Evolutionary conservation across 1,139 yeast species (phyloP), one percentile per base, ranked within the genome.

Genomic region (Magnusiomyces paraingens): DNA sequence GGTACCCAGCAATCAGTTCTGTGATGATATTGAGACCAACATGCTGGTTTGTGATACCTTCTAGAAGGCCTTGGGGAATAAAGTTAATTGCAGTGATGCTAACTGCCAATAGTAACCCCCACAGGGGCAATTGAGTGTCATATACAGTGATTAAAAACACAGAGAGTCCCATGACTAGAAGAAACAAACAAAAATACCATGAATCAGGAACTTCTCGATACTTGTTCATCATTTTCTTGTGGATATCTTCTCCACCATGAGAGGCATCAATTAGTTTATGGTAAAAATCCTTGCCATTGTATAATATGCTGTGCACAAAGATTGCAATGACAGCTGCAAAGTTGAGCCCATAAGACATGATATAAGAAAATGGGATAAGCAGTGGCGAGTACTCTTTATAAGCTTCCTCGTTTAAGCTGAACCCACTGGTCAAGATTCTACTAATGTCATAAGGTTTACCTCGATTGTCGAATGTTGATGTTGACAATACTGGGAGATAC

Each of bases 291-390:
- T 73, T 75, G 68, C 64, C 61, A 42, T 58, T 57, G 18, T 67
- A 70, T 60, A 79, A 80, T n/a, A 71, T 66, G 54, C 78, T 64
- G 29, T 79, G 73, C 40, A 81, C 78, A 41, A 76, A 71, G 54
- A 77, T 75, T 11, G 80, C 64, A n/a, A 83, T 83, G 65, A 79
- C 80, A 58, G 79, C 70, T 55, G 78, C 71, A 43, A 80, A 65
- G 42, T 82, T 51, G 20, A 54, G 45, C 2, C 52, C 79, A 62
- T 52, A 52, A 1, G 54, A 49, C 41, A 55, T 53, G 11, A 51
- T 51, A 40, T 78, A 79, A 11, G 83, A 76, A 22, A 82, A 75
- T n/a, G 83, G 73, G 51, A 79, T 71, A 66, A 75, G 79, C 55
- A 79, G 74, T 20, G 78, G 79, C 2, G 83, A 79, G 54, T 73